These are phyloP conservation scores for Ambrosiella cleistominuta DNA, from an alignment of 2,329 filamentous ascomycete genomes.

Conservation along the genomic window DNA sequence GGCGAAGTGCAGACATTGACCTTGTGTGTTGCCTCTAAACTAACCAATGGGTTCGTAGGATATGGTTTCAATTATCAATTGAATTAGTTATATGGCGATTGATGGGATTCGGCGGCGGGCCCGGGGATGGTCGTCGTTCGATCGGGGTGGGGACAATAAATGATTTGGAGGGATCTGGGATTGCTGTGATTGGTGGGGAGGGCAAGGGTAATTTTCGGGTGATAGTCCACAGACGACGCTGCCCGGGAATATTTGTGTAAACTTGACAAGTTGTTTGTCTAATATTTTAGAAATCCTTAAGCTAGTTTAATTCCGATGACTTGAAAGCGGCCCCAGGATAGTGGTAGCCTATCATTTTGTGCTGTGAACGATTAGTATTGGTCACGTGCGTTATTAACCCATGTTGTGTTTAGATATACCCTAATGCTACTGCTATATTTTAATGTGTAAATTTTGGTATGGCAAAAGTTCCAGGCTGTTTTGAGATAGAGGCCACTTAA, in stretches of 20 bases:
- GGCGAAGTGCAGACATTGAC: slow-evolving; percentile 22
- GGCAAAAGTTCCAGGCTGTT: neutral
- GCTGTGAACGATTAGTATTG: no score
- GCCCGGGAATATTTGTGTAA: no score
- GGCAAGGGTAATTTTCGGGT: neutral
- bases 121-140: neutral
- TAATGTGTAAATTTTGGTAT: no score
- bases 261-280: no score
- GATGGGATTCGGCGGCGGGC: neutral
- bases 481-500: neutral
- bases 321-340: no score
- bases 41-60: neutral
- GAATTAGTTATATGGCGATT: neutral
- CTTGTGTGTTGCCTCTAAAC: neutral
- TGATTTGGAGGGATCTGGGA: neutral
- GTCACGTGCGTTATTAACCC: no score
- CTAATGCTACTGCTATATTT: no score
- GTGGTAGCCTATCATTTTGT: no score
- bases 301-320: no score
- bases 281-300: no score
- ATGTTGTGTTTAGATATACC: no score
- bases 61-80: neutral
- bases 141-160: neutral
- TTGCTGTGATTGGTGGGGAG: neutral
- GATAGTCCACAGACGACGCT: no score